These are phyloP conservation scores for Balansia obtecta DNA, from an alignment of 2,329 filamentous ascomycete species.

Conservation along the genomic window DNA sequence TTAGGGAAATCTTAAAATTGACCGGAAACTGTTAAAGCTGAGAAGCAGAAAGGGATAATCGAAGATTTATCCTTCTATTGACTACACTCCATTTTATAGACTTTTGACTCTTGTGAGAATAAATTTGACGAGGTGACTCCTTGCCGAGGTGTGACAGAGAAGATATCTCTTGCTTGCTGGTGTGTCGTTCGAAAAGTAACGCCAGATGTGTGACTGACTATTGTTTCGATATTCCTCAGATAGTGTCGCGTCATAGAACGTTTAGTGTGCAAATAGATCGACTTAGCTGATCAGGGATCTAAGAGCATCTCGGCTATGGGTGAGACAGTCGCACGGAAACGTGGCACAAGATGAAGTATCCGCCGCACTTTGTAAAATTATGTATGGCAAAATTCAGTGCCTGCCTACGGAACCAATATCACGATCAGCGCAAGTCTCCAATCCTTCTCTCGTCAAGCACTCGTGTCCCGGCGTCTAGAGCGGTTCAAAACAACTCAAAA, in stretches of 20 bases:
- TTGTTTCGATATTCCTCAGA: neutral
- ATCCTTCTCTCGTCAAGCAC: too few relatives aligned
- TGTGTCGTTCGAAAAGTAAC: neutral
- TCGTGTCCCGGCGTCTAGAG: too few relatives aligned
- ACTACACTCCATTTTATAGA: too few relatives aligned
- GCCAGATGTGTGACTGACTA: neutral
- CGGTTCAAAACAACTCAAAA: too few relatives aligned
- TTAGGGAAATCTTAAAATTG: neutral
- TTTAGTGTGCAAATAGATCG: neutral
- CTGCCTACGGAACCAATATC: neutral
- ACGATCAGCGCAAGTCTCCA: too few relatives aligned
- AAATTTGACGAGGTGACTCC: neutral
- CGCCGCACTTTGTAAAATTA: neutral
- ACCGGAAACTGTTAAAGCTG: too few relatives aligned
- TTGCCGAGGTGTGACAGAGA: conserved; percentile 1
- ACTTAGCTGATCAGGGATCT: neutral
- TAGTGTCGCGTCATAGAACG: neutral
- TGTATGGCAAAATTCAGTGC: neutral
- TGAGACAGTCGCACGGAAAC: neutral
- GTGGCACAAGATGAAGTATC: neutral
- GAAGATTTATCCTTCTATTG: too few relatives aligned
- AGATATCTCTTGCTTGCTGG: neutral
- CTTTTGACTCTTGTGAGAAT: too few relatives aligned
- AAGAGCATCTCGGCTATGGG: neutral
- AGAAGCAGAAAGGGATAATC: too few relatives aligned